A percentile compares a stretch with the other conserved stretches of the same genome.
Conservation (phyloP, 164 flowering plant species). For the Chloranthus sessilifolius region DNA sequence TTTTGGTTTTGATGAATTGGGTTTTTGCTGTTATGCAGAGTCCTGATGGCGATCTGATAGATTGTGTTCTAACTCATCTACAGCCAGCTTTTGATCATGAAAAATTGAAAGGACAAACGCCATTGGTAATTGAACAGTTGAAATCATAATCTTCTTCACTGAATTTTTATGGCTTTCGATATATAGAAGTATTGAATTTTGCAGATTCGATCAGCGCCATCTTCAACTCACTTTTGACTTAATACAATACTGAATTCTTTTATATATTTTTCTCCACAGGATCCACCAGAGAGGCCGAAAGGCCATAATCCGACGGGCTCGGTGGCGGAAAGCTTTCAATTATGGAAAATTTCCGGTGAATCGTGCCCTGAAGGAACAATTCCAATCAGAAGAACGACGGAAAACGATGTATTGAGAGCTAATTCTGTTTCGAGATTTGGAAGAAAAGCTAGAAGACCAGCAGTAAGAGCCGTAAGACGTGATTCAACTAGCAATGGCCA, state of each 20-base stretch:
- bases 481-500: constrained; percentile 74
- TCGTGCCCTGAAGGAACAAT: constrained; percentile 84
- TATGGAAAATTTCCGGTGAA: constrained; percentile 69
- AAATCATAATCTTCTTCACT: neutral
- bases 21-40: constrained; percentile 46
- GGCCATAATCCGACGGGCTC: constrained; percentile 29
- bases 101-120: constrained; percentile 67
- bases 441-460: constrained; percentile 39
- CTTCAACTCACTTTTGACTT: too few relatives aligned
- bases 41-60: constrained; percentile 92
- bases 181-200: neutral
- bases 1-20: constrained; percentile 6
- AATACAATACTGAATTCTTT: too few relatives aligned
- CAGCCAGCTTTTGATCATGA: constrained; percentile 99
- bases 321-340: constrained; percentile 45
- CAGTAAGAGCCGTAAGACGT: constrained; percentile 38
- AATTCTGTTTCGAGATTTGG: constrained; percentile 59
- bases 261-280: too few relatives aligned
- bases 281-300: constrained; percentile 79
- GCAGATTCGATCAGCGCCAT: too few relatives aligned
- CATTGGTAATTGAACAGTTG: constrained; percentile 47
- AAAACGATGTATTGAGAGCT: constrained; percentile 68
- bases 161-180: neutral
- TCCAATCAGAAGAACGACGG: constrained; percentile 87
- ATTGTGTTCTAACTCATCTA: constrained; percentile 76